These are phyloP conservation scores for Proliferodiscus dingleyae DNA, from an alignment of 2,329 filamentous ascomycete species.

Conservation along the genomic window DNA sequence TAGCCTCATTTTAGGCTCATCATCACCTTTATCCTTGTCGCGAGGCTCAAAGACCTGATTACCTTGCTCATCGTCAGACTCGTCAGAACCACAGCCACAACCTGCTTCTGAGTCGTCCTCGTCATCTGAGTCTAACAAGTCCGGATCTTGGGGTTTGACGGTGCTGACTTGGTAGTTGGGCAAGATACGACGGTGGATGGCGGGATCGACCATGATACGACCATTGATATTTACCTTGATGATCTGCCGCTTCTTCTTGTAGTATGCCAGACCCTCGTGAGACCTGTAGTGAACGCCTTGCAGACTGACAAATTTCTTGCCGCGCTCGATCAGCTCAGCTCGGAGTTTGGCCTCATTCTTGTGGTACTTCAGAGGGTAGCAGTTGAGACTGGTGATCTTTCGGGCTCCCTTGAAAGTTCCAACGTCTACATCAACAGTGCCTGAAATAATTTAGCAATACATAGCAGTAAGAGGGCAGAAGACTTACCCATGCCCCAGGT, in stretches of 20 bases:
- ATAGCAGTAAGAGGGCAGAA: neutral
- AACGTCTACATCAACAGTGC: conserved; percentile 62
- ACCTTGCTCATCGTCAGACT: conserved; percentile 29
- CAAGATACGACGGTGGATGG: conserved; percentile 76
- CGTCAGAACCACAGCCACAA: conserved; percentile 38
- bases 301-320: conserved; percentile 78
- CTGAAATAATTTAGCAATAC: conserved; percentile 15
- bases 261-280: conserved; percentile 79
- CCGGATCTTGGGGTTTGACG: conserved; percentile 67
- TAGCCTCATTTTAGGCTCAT: conserved; percentile 32
- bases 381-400: conserved; percentile 73
- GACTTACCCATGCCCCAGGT: conserved; percentile 65
- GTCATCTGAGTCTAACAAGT: conserved; percentile 48
- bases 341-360: conserved; percentile 62
- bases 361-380: conserved; percentile 78
- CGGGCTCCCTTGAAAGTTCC: conserved; percentile 72
- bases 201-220: conserved; percentile 82
- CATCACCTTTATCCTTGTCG: conserved; percentile 19
- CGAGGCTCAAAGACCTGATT: conserved; percentile 18
- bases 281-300: conserved; percentile 77
- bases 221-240: conserved; percentile 82
- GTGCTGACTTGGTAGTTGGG: conserved; percentile 77
- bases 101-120: conserved; percentile 38
- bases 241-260: conserved; percentile 71
- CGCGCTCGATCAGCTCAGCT: conserved; percentile 67